These are phyloP conservation scores for Diaporthe citri DNA, from an alignment of 2,329 filamentous ascomycete genomes.

Conservation along the genomic window DNA sequence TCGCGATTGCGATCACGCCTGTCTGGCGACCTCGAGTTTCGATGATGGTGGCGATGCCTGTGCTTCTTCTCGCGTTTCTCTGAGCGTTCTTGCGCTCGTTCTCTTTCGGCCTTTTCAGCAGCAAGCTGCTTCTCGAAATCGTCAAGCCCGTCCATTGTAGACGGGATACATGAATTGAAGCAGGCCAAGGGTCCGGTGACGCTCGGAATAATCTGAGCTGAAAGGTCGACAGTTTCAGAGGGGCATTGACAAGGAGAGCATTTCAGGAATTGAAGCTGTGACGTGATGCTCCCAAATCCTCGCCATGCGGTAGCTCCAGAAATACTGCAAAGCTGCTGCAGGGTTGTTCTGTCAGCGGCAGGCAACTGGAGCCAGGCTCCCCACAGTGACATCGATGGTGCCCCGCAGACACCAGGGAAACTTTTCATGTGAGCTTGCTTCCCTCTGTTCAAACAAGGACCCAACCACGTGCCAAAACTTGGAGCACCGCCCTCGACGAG, in stretches of 20 bases:
- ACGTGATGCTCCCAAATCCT: slow-evolving; percentile 23
- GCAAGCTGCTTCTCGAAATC: slow-evolving; percentile 55
- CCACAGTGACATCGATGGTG: slow-evolving; percentile 28
- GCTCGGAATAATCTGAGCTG: background rate
- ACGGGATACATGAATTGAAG: background rate
- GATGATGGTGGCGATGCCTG: slow-evolving; percentile 46
- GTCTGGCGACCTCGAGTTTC: slow-evolving; percentile 47
- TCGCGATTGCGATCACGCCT: slow-evolving; percentile 46
- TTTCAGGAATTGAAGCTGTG: background rate
- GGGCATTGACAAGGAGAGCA: background rate
- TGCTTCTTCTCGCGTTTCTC: slow-evolving; percentile 47
- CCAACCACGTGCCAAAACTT: background rate
- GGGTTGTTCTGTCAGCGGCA: slow-evolving; percentile 14
- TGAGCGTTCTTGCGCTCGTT: slow-evolving; percentile 46
- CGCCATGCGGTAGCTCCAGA: slow-evolving; percentile 11
- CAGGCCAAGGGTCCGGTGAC: background rate
- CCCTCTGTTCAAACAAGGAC: background rate
- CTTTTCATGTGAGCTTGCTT: slow-evolving; percentile 36
- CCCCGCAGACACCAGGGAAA: slow-evolving; percentile 29
- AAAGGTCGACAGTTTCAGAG: background rate
- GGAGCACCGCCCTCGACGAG: background rate
- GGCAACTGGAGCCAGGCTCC: slow-evolving; percentile 19
- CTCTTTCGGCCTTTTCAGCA: slow-evolving; percentile 51
- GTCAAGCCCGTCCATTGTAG: slow-evolving; percentile 46
- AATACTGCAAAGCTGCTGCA: background rate